Base-by-base conservation (phyloP, 192 early-diverging fungal genomes). In the Ramicandelaber brevisporus region DNA sequence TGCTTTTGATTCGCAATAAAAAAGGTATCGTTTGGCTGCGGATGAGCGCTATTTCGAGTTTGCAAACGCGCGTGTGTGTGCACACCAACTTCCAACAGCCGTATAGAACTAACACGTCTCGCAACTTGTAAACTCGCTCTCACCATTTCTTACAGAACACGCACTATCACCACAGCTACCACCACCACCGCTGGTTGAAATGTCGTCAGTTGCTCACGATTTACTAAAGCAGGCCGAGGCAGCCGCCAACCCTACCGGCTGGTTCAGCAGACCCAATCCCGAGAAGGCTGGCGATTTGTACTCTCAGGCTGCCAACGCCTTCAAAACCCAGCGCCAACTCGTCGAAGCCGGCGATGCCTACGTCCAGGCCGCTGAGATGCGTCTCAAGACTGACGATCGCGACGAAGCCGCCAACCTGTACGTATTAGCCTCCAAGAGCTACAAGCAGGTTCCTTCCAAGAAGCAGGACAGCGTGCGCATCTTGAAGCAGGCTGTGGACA, bases 261-360 rank as follows among this genome's bases (percentile, higher is more conserved):
- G 73, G 67, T 73, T 71, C 45, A 55, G 62, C 21, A 63, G 68
- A 1, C 81, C 82, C 36, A 95, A 92, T 44, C 69, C 70, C 37
- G 88, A 95, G 30, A 88, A 98, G 43, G 88, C 92, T 4, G 70
- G 75, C 17, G 92, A 98, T 25, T 64, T 95, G 19, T 98, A 78
- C 48, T 63, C 57, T 41, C 70, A 78, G 39, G 92, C 92, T 4
- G 81, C 65, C 21, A 95, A 92, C 53, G 63, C 69, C 31, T 98
- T 81, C 65, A 93, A 90, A 53, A 49, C 92, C 13, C 67, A 67
- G 29, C 81, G 89, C 49, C 62, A 77, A 58, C 83, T 83, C 45
- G 76, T 69, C 37, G 85, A 92, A 42, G 80, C 87, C 14, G 93
- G 93, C 39, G 86, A 90, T 36, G 78, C 86, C 0, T 90, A 81